Evolutionary conservation across 805 yeast species (phyloP), one percentile per base, ranked within the genome.

Genomic region (Kluyveromyces siamensis): DNA sequence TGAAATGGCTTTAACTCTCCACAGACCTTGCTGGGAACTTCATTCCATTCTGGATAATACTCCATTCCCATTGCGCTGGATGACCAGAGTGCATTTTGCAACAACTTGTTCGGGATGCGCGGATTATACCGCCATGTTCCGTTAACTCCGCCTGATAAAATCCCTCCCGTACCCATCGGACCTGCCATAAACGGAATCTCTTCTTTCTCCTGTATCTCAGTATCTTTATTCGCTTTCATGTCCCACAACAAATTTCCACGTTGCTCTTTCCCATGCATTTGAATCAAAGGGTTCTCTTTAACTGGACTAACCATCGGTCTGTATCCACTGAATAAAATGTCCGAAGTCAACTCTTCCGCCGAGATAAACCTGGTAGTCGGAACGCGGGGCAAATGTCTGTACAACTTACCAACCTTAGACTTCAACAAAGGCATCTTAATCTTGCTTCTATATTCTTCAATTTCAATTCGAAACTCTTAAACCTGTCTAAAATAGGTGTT

Each of bases 271-370:
- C 46, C 50, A 41, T 51, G 21, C 45, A 50, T 46, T 40, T 53
- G 52, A 47, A 61, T 58, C 19, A 64, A 50, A 30, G 68, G 68
- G 45, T 63, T 64, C 42, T 63, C 65, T 48, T 51, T 55, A 21
- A 64, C 65, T 0, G 69, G 69, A 40, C 61, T 61, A 48, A 53
- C 57, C 5, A 63, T 52, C 0, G 69, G 69, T 36, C 66, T 49
- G 49, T 65, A 65, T 16, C 69, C 69, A 50, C 62, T 58, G 47
- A 55, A 63, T 37, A 65, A 48, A 11, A 65, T 63, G 49, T 65
- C 69, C 2, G 59, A 54, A 4, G 57, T 52, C 19, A 65, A 49
- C 44, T 58, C 59, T 16, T 53, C 50, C 5, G 57, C 56, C 37
- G 61, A 65, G 35, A 65, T 44, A 43, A 58, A 65, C 44, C 56